Base-by-base conservation (phyloP, 208 protist species). In the Trypanosoma boissoni region DNA sequence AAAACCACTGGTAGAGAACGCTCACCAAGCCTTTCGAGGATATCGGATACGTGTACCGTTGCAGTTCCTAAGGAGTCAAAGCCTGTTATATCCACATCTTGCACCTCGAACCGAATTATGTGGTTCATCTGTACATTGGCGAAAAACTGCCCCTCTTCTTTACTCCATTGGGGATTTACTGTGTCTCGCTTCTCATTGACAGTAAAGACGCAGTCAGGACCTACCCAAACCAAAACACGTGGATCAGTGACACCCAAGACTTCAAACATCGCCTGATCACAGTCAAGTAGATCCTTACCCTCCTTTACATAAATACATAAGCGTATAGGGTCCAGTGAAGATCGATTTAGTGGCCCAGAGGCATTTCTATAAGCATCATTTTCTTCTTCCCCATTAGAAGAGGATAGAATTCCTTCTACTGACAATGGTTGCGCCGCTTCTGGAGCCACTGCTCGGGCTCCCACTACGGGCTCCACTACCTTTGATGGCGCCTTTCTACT, bases 161-260 rank as follows among this genome's bases (percentile, higher is more conserved):
- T 48, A 9, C 16, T 23, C 84, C 84, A 92, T 18, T 62, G 52
- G 5, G 81, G 72, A 32, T 74, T 70, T 12, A 67, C 36, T 18
- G 68, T 39, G 26, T 68, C 64, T 42, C 31, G 69, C 46, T 48
- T 67, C 26, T 61, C 49, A 42, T 83, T 72, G 16, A 73, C 46
- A 7, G 74, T 78, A 28, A 80, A 78, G 2, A 80, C 58, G 16
- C 60, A 52, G 24, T 72, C 27, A 16, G 67, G 72, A 2, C 67
- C 81, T 6, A 86, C 45, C 64, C 62, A 77, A 5, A 89, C 76
- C 28, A 61, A 36, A 43, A 94, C 83, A n/a, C 67, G 75, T 32
- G 79, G 75, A 27, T 68, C 51, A 34, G 70, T 77, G 18, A 61
- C 44, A 21, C 54, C 65, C 1, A 89, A 26, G 2, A 56, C 73